Evolutionary conservation across 2,329 filamentous ascomycete species (phyloP).

Genomic region (Chaetomium sp.): DNA sequence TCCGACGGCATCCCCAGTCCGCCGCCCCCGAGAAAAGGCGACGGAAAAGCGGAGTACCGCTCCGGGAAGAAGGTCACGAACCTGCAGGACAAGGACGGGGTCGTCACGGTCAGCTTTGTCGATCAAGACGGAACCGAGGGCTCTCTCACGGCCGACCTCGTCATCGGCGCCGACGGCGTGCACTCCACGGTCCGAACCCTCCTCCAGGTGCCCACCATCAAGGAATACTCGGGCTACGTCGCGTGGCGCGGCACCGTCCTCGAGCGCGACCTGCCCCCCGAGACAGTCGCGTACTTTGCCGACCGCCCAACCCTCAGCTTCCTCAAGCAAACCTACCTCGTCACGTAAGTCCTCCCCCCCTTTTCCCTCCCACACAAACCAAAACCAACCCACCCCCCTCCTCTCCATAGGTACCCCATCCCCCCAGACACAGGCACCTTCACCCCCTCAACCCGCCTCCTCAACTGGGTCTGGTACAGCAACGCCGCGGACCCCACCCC

Average conservation of each 20-base stretch:
- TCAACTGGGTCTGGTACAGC: slow-evolving; percentile 53
- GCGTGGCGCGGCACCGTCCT: slow-evolving; percentile 37
- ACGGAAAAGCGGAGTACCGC: slow-evolving; percentile 33
- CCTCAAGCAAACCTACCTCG: slow-evolving; percentile 30
- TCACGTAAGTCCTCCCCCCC: slow-evolving; percentile 30
- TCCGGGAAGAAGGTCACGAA: slow-evolving; percentile 33
- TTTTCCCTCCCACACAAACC: neutral
- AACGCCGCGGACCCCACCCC: slow-evolving; percentile 46
- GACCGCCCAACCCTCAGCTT: slow-evolving; percentile 26
- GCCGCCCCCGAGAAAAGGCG: slow-evolving; percentile 26
- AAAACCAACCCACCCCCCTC: neutral
- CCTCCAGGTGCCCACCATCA: slow-evolving; percentile 27
- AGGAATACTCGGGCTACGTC: slow-evolving; percentile 38
- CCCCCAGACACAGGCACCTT: slow-evolving; percentile 46
- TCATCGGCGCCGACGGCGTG: slow-evolving; percentile 40
- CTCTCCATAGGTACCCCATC: slow-evolving; percentile 45
- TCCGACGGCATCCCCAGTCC: slow-evolving; percentile 34
- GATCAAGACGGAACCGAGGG: slow-evolving; percentile 35
- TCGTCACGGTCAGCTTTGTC: slow-evolving; percentile 31
- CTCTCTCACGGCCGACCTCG: slow-evolving; percentile 42
- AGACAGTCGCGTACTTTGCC: slow-evolving; percentile 31
- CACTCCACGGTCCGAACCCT: slow-evolving; percentile 38
- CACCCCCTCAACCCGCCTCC: slow-evolving; percentile 43
- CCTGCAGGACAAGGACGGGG: slow-evolving; percentile 23
- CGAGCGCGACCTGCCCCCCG: slow-evolving; percentile 31